phyloP scores from a whole-genome alignment of 345 rosid species.

The Rhizophora apiculata region DNA sequence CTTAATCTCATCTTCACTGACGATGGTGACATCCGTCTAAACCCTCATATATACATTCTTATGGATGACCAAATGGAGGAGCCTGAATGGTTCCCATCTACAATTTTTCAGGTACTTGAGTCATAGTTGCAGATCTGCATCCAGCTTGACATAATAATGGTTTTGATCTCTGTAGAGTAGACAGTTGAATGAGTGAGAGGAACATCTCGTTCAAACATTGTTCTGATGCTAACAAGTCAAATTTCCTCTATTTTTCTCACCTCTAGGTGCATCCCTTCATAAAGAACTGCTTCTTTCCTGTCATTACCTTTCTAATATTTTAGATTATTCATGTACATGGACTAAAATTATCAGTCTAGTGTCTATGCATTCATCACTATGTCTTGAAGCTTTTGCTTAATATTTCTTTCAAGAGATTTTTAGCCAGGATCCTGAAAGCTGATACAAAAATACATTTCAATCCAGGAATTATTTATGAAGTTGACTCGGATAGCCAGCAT shows the following conservation, averaged over 20 bases:
- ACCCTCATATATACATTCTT: slow-evolving; percentile 45
- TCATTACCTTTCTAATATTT: no score
- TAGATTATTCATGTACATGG: no score
- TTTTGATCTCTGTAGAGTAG: not conserved
- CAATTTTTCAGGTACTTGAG: slow-evolving; percentile 54
- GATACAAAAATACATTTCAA: not conserved
- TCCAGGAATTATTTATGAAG: slow-evolving; percentile 69
- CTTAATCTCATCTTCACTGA: slow-evolving; percentile 83
- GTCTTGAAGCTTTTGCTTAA: not conserved
- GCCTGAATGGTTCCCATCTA: slow-evolving; percentile 88
- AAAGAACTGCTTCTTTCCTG: no score
- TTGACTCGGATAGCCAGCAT: slow-evolving; percentile 58
- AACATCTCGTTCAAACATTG: not conserved
- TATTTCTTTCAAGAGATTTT: not conserved
- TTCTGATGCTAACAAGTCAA: not conserved
- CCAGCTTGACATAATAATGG: not conserved
- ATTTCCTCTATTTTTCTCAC: not conserved
- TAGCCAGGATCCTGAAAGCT: slow-evolving; percentile 1
- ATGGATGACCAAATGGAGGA: slow-evolving; percentile 63
- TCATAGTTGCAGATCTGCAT: not conserved
- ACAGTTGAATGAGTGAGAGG: not conserved
- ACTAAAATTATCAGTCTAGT: no score
- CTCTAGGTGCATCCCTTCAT: no score
- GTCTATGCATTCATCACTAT: not conserved
- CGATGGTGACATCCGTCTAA: slow-evolving; percentile 72